Evolutionary conservation across 768 basidiomycete species (phyloP), one percentile per base, ranked within the genome.

Genomic region (Psilocybe sp.): DNA sequence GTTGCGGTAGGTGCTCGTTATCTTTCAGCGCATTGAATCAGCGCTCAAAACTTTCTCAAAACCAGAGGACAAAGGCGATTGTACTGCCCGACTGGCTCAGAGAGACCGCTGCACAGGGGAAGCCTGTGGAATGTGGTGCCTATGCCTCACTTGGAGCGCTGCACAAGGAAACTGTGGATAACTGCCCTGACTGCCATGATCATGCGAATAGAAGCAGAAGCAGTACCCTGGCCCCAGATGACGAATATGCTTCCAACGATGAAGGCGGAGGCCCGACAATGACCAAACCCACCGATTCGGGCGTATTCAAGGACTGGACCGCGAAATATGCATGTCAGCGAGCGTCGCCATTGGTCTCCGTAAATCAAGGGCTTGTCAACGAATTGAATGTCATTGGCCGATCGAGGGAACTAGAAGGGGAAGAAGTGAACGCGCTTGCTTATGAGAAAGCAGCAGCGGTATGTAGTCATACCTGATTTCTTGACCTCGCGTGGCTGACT

Each of bases 391-490:
- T 86, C 14, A 75, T 92, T 28, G 75, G 77, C 14, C 75, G 70
- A 33, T 70, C 75, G 19, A 74, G 90, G 40, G 72, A 79, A 40
- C 67, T 89, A 1, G 90, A 92, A 60, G 83, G 85, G 11, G 77
- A 87, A 44, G 72, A 76, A 16, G 70, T 80, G 23, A 89, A 85
- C 57, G 81, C 84, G 36, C 66, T 92, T 42, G 83, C 82, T 52
- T 93, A 92, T 55, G 74, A 82, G 32, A 75, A 88, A 42, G 82
- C 86, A 1, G 82, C 90, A 54, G 75, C 82, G n/a, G 85, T 86
- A 60, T 55, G 82, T 66, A n/a, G 23, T 38, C 35, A n/a, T 48
- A 34, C 18, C n/a, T 23, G 19, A n/a, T 16, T 10, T 20, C 19
- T 37, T 45, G 32, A 4, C 28, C 10, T 10, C 15, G 7, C 4